Evolutionary conservation across 768 basidiomycete genomes (phyloP), one percentile per base, ranked within the genome.

Genomic region (Gloeostereum incarnatum): DNA sequence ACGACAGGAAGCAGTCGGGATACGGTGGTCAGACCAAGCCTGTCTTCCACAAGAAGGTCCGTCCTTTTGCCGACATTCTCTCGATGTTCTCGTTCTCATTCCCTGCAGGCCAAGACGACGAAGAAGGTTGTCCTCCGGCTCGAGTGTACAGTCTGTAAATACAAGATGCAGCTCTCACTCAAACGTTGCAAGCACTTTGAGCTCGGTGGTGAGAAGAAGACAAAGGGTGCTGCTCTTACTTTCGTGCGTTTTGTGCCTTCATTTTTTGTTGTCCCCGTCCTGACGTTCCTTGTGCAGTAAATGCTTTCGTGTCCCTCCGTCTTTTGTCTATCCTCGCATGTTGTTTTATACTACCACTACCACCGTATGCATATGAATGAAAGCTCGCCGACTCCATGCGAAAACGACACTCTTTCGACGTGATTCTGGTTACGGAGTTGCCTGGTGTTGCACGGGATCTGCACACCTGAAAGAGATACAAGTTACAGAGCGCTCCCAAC

Each of bases 161-260:
- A 92, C 70, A 97, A 97, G 76, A 88, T 89, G 84, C 92, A 94
- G 61, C 58, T 98, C 42, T 54, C 88, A 9, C 73, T 99, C 60
- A 99, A 99, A 73, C 92, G 96, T 51, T 97, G 92, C 93, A 99
- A 99, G 67, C 94, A 99, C 74, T 98, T 99, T 74, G 94, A 98
- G 71, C 83, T 97, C 39, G 94, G 96, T 63, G 96, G 96, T 60
- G 96, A 99, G 78, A 99, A 98, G 81, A 97, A 97, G 85, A 92
- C 89, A 52, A 92, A 92, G 78, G 90, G 91, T 65, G 90, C 89
- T 53, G 92, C 90, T 45, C 85, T 93, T 54, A 78, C 77, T 58
- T 93, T 93, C 78, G 88, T 91, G 63, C 53, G 88, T 85, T 11
- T 25, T 16, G 14, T 34, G 20, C 23, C 23, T 20, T 13, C 26